Percentiles rank a stretch among this genome's conserved stretches.
These are phyloP conservation scores for Globisporangium yorkense DNA, from an alignment of 352 stramenopile genomes.

Conservation along the genomic window DNA sequence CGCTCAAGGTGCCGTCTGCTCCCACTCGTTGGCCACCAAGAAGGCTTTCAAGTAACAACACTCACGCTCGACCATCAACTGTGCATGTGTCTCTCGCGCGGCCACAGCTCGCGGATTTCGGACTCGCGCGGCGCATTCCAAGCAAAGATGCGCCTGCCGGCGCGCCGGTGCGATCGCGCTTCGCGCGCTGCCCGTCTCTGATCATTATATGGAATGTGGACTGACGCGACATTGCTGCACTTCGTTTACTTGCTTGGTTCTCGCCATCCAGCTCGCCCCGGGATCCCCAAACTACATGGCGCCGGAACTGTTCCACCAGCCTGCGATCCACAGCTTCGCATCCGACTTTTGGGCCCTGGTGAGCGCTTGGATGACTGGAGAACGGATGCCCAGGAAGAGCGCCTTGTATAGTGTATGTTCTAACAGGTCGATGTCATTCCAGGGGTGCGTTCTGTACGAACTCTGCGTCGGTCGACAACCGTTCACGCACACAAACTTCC, in stretches of 20 bases:
- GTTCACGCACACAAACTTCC: conserved; percentile 72
- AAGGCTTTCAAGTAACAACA: too few relatives aligned
- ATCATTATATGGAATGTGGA: neutral
- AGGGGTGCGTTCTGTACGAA: conserved; percentile 82
- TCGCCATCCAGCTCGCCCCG: conserved; percentile 28
- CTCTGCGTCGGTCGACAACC: conserved; percentile 55
- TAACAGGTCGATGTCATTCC: neutral
- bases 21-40: neutral
- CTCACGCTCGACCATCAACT: neutral
- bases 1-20: conserved; percentile 60
- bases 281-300: conserved; percentile 91
- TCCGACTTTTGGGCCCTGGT: conserved; percentile 88
- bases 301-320: conserved; percentile 85
- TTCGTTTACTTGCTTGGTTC: too few relatives aligned
- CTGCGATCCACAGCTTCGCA: conserved; percentile 83
- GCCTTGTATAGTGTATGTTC: too few relatives aligned
- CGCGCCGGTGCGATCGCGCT: conserved; percentile 24
- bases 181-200: neutral
- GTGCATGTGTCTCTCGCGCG: neutral
- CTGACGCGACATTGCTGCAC: neutral
- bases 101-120: conserved; percentile 85
- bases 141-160: conserved; percentile 26
- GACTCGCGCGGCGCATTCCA: conserved; percentile 78
- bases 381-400: too few relatives aligned
- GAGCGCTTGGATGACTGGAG: neutral